A percentile compares a stretch with the other conserved stretches of the same genome.
These are phyloP conservation scores for Scenedesmus sp. DNA, from an alignment of 163 green algal species.

Conservation along the genomic window DNA sequence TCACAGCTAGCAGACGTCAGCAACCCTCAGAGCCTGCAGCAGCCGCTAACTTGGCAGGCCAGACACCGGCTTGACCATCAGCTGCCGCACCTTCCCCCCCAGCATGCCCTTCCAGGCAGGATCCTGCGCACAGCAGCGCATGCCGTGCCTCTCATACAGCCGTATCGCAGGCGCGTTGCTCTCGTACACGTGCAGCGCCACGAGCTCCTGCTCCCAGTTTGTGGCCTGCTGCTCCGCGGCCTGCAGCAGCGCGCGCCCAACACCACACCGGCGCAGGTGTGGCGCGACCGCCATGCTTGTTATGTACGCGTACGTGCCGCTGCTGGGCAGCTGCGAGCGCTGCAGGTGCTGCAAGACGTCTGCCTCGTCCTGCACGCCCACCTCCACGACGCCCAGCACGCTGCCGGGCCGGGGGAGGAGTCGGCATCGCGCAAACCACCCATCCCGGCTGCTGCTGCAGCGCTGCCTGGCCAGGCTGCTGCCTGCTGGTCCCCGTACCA, in stretches of 20 bases:
- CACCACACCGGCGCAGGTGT: conserved; percentile 29
- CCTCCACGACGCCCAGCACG: conserved; percentile 42
- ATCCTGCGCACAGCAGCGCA: conserved; percentile 23
- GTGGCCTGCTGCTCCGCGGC: conserved; percentile 57
- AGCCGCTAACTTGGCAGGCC: neutral
- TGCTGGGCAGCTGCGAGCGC: neutral
- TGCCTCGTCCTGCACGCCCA: conserved; percentile 37
- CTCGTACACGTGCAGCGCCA: conserved; percentile 60
- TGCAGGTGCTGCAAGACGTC: conserved; percentile 25
- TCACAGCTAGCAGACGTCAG: neutral
- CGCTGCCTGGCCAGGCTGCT: neutral
- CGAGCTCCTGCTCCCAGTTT: conserved; percentile 41
- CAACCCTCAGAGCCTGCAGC: neutral
- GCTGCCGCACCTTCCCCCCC: conserved; percentile 30
- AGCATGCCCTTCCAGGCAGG: conserved; percentile 26
- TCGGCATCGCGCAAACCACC: neutral
- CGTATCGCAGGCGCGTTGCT: conserved; percentile 46
- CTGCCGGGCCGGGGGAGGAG: neutral
- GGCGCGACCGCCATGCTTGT: conserved; percentile 60
- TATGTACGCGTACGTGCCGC: conserved; percentile 55
- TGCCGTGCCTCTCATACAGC: conserved; percentile 54
- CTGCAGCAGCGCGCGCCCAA: conserved; percentile 55
- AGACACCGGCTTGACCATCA: conserved; percentile 51
- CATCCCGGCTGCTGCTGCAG: neutral
- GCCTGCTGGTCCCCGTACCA: conserved; percentile 52